Base-by-base conservation (phyloP, 805 yeast genomes). In the Cyberlindnera maritima region DNA sequence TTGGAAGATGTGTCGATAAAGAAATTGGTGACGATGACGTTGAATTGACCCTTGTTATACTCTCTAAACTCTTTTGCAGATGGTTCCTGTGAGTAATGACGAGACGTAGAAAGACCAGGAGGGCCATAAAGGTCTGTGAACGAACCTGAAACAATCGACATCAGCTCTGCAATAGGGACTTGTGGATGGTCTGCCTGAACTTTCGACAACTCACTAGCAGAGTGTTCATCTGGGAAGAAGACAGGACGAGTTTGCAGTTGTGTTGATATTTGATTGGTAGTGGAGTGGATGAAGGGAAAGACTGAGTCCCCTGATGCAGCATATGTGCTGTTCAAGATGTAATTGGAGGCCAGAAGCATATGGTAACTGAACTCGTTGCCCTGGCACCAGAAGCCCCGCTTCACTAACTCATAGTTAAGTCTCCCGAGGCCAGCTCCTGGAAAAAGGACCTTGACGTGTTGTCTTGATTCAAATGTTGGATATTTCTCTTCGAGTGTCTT, bases 121-220 rank as follows among this genome's bases (percentile, higher is more conserved):
- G 83, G 81, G 0, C 88, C 87, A 59, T 82, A 83, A 15, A 84
- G 64, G 50, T 84, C 90, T 4, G 74, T 72, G 59, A 86, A 86
- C 0, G 87, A 81, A 0, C 94, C 94, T 0, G 89, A 81, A 1
- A 81, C 75, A 76, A 85, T 83, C 0, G 87, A 77, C 85, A 86
- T 79, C 39, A 79, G 61, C 7, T 79, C 80, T 13, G 60, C 69
- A 31, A 72, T 72, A 0, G 73, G 72, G 2, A 78, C 68, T 0
- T 53, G 44, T 0, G 79, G 79, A 41, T 71, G 56, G 12, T 62
- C 51, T 1, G 43, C 44, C 25, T 66, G 64, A 10, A 74, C 44
- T 8, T 55, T 50, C 17, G 57, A 54, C 4, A 72, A 61, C 14
- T 72, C 66, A 17, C 66, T 66, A 3, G 66, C 55, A 1, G 83